These are phyloP conservation scores for Leishmania turanica DNA, from an alignment of 208 protist genomes.

Conservation along the genomic window DNA sequence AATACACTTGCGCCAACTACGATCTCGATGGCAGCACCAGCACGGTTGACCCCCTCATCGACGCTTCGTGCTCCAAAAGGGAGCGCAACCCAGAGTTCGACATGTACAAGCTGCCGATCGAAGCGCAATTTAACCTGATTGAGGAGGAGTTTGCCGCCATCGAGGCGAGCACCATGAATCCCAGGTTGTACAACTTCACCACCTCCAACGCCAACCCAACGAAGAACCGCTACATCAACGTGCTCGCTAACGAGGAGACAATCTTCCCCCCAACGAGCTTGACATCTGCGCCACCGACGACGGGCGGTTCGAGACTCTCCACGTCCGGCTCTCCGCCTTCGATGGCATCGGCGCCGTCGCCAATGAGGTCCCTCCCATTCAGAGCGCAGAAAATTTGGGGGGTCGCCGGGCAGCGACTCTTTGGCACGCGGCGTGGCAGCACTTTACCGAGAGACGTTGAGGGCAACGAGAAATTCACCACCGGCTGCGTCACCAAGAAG, in stretches of 20 bases:
- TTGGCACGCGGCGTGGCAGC: conserved; percentile 15
- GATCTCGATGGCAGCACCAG: background rate
- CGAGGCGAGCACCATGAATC: conserved; percentile 47
- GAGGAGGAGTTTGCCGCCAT: conserved; percentile 53
- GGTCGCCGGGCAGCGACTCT: conserved; percentile 9
- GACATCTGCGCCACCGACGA: background rate
- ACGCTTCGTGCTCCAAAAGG: background rate
- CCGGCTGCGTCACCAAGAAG: conserved; percentile 1
- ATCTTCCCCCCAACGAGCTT: conserved; percentile 51
- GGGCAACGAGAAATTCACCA: conserved; percentile 4
- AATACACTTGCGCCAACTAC: conserved; percentile 8
- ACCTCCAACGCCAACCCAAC: conserved; percentile 44
- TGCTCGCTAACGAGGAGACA: conserved; percentile 79
- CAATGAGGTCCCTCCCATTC: background rate
- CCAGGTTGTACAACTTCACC: conserved; percentile 59
- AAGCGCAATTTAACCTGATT: conserved; percentile 43
- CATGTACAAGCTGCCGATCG: conserved; percentile 32
- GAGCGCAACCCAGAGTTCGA: conserved; percentile 37
- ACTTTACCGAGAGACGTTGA: background rate
- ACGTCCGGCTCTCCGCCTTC: background rate
- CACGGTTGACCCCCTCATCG: background rate
- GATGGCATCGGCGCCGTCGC: background rate
- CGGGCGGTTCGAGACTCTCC: background rate
- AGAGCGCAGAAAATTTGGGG: background rate
- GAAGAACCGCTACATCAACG: conserved; percentile 82